Base-by-base conservation (phyloP, 1,139 yeast species). In the Saccharomyces hybrid region DNA sequence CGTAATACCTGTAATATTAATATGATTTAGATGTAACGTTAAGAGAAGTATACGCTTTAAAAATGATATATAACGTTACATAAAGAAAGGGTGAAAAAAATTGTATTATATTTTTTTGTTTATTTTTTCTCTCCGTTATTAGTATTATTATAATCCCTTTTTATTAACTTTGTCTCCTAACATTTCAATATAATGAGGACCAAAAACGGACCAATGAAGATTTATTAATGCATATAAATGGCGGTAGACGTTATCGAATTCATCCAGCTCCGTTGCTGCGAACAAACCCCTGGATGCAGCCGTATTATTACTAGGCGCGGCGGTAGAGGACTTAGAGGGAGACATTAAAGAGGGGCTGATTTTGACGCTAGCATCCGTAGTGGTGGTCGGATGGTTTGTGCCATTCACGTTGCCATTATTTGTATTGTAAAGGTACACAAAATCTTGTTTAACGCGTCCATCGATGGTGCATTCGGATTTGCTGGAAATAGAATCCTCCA, bases 181-280 rank as follows among this genome's bases (percentile, higher is more conserved):
- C 28, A 61, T 55, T 28, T 67, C 70, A 48, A 64, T 53, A 52
- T 69, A 69, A 55, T 68, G 68, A 26, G 60, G 56, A 13, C 70
- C 70, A 51, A 68, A 67, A 13, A 69, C 72, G 14, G 71, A 68
- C 72, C 72, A 69, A 52, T 69, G 71, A 48, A 69, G 61, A 50
- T 67, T 66, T 38, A 68, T 64, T 28, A 68, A 64, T 7, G 71
- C 65, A 55, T 68, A 68, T 32, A 69, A 50, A 55, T 68, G 71
- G 50, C 69, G 68, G 51, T 65, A 67, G 26, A 67, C 61, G 55
- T 64, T 67, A 48, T 66, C 69, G 49, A 66, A 65, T 52, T 68
- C 72, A 34, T 66, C 69, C 59, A 67, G 57, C 23, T 69, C 71
- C 26, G 64, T 55, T 23, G 61, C 57, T 13, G 61, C 53, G 53